Base-by-base conservation (phyloP, 2,329 filamentous ascomycete species). In the Botrytis fabae region DNA sequence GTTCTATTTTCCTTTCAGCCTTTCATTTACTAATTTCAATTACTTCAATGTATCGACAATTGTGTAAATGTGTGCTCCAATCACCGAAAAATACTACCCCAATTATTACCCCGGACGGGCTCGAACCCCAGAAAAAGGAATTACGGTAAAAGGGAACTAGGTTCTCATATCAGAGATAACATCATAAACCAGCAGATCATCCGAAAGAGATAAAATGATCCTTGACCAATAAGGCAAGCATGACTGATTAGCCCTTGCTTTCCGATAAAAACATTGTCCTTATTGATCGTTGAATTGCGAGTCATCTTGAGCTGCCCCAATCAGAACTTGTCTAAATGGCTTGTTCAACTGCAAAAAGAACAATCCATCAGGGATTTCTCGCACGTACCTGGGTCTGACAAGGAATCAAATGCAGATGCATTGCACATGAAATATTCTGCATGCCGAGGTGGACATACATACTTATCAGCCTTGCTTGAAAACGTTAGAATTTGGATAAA, bases 371-470 rank as follows among this genome's bases (percentile, higher is more conserved):
- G 32, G 44, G 63, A 20, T 38, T 38, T 51, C 44, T 51, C 32
- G 46, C 28, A 32, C 25, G 48, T 25, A 51, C 48, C 48, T 51
- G 48, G 48, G 10, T 32, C 44, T 38, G 28, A 46, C 28, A 18
- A 38, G 20, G 63, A 51, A 63, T 44, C 25, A n/a, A 54, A n/a
- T 54, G 48, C 25, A n/a, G 22, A 32, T 22, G 20, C n/a, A 12
- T 38, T 65, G 63, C 63, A 65, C 63, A 51, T 65, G 63, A 51
- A 48, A n/a, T 51, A 38, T 65, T 51, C 32, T 38, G 63, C 14
- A 66, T 38, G 32, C 63, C 63, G 63, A 66, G 46, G 63, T 40
- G 63, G 44, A 51, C 8, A 38, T 35, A 7, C 48, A 51, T 54
- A 35, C 16, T 38, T 25, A 54, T 54, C 63, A 38, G 44, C 63